Evolutionary conservation across 1,284 basidiomycete genomes (phyloP), one percentile per base, ranked within the genome.

Genomic region (Cutaneotrichosporon cyanovorans): DNA sequence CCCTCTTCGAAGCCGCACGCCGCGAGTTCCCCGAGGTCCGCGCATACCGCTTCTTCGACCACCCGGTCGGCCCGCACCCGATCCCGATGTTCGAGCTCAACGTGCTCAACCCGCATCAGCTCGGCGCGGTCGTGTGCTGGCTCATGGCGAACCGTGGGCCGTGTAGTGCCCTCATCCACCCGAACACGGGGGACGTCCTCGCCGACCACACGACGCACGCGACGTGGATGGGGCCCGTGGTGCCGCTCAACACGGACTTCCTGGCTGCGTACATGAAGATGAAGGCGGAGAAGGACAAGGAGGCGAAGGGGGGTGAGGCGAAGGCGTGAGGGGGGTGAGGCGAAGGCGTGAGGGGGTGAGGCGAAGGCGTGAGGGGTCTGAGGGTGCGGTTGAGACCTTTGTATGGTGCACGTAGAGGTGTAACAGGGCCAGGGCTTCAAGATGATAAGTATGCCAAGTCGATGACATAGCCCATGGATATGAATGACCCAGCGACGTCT

Each of bases 21-120:
- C 42, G 50, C 14, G 56, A 58, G 44, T 58, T 58, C 36, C 56
- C 56, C 2, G 56, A 58, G 35, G 25, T 53, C 6, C 37, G 50
- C 1, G 42, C 37, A 10, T 58, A 58, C 33, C 42, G 53, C 15
- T 53, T 53, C 44, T 53, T 51, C 40, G 55, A 57, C 19, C 12
- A 23, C 14, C 47, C 52, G 2, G 21, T 57, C 12, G 55, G 55
- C 2, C 49, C 49, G 9, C 50, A 57, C 39, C 80, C 82, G 0
- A 76, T 76, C 2, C 76, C 81, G 2, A 83, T 82, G 80, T 84
- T 83, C 59, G 81, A 83, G 62, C 76, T 83, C 37, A 81, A 83
- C 61, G 78, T 77, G 4, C 83, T 83, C 65, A 78, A 68, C 6
- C 80, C 82, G 2, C 77, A 77, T 51, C 78, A 84, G 57, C 81